These are phyloP conservation scores for Leccinum pachyderme DNA, from an alignment of 1,284 basidiomycete genomes.

Conservation along the genomic window DNA sequence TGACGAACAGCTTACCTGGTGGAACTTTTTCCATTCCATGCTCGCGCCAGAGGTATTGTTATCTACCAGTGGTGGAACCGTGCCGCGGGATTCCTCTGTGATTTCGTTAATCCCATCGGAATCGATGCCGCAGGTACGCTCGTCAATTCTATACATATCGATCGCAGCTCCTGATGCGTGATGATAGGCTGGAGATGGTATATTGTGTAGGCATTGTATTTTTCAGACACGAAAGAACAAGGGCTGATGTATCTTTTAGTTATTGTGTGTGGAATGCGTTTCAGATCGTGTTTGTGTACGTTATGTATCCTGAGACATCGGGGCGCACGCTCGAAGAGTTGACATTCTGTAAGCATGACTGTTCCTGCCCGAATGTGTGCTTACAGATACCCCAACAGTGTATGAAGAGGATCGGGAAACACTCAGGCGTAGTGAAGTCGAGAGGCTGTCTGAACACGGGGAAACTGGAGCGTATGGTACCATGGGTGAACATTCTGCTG, in stretches of 20 bases:
- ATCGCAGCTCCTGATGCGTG: not conserved
- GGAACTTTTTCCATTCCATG: not conserved
- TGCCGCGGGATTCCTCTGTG: not conserved
- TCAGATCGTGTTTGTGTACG: slow-evolving; percentile 48
- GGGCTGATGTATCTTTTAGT: not conserved
- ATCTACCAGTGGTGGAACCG: not conserved
- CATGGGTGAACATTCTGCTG: not conserved
- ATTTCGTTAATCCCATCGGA: not conserved
- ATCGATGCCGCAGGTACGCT: not conserved
- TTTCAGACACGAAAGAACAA: not conserved
- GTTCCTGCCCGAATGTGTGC: not conserved
- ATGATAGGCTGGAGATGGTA: slow-evolving; percentile 7
- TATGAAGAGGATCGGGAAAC: slow-evolving; percentile 13
- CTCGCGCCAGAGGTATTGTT: not conserved
- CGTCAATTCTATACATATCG: not conserved
- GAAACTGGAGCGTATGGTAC: slow-evolving; percentile 7
- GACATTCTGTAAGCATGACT: slow-evolving; percentile 49
- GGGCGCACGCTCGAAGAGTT: slow-evolving; percentile 57
- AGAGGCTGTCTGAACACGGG: not conserved
- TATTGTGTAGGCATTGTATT: not conserved
- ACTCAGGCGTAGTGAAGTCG: not conserved
- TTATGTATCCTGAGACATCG: slow-evolving; percentile 55
- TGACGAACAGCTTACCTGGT: not conserved
- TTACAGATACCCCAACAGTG: slow-evolving; percentile 1
- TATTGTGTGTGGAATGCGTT: slow-evolving; percentile 32